A percentile compares a stretch with the other conserved stretches of the same genome.
phyloP scores from a whole-genome alignment of 305 asterid species.

The Solanum hybrid region DNA sequence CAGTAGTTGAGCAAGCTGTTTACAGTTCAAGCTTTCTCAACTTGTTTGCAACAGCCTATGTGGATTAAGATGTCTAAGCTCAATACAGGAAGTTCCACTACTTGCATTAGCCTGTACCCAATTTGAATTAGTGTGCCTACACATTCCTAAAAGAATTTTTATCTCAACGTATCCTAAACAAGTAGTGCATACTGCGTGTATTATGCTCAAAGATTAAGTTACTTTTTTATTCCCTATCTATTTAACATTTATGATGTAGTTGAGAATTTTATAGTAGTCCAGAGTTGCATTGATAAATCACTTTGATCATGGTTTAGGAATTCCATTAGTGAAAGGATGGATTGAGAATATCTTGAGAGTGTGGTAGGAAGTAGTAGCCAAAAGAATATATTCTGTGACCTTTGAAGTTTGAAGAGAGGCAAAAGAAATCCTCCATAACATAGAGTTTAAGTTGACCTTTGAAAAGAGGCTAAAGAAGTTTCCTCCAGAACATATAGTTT shows the following conservation, averaged over 20 bases:
- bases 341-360: too few species aligned
- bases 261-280: not conserved
- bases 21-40: not conserved
- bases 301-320: not conserved
- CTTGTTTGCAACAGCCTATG: not conserved
- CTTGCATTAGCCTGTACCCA: not conserved
- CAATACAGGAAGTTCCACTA: not conserved
- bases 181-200: not conserved
- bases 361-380: too few species aligned
- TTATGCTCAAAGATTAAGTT: not conserved
- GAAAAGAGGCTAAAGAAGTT: not conserved
- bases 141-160: not conserved
- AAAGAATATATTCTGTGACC: too few species aligned
- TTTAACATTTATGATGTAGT: not conserved
- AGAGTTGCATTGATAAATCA: not conserved
- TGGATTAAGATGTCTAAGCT: not conserved
- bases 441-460: not conserved
- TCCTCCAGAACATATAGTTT: not conserved
- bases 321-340: not conserved
- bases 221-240: not conserved
- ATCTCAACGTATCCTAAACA: not conserved
- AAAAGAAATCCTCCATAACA: not conserved
- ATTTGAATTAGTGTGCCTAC: not conserved
- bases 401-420: not conserved
- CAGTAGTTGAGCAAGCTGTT: not conserved